Evolutionary conservation across 1,284 basidiomycete genomes (phyloP).

Genomic region (Hymenochaete sp.): DNA sequence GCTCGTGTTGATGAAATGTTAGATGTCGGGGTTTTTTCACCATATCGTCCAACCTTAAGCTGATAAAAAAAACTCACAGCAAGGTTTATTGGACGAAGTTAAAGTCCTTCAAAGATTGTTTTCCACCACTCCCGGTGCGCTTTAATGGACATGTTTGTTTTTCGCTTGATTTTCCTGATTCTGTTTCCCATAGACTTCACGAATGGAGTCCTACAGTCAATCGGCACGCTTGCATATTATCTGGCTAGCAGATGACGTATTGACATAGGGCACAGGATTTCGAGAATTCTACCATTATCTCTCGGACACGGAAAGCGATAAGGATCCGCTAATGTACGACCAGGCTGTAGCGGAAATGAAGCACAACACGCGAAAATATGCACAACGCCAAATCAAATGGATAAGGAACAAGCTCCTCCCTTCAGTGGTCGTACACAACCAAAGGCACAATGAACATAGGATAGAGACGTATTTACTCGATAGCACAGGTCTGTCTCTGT

Average conservation of each 20-base stretch:
- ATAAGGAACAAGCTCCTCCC: conserved; percentile 87
- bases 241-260: neutral
- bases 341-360: conserved; percentile 77
- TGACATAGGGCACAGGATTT: conserved; percentile 52
- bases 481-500: conserved; percentile 51
- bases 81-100: conserved; percentile 83
- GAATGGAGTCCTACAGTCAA: conserved; percentile 88
- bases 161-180: neutral
- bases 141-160: neutral
- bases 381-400: conserved; percentile 89
- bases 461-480: conserved; percentile 57
- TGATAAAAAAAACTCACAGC: too few relatives aligned
- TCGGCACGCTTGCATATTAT: conserved; percentile 47
- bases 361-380: conserved; percentile 82
- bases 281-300: conserved; percentile 79
- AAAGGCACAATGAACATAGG: conserved; percentile 22
- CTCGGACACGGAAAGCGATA: conserved; percentile 5
- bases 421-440: conserved; percentile 48
- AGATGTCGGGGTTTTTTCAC: conserved; percentile 47
- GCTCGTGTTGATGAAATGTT: conserved; percentile 86
- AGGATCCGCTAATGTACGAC: conserved; percentile 32
- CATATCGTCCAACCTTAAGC: too few relatives aligned
- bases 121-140: conserved; percentile 11
- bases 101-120: conserved; percentile 38
- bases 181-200: conserved; percentile 45